Base-by-base conservation (phyloP, 805 yeast genomes). In the Candida awuae region DNA sequence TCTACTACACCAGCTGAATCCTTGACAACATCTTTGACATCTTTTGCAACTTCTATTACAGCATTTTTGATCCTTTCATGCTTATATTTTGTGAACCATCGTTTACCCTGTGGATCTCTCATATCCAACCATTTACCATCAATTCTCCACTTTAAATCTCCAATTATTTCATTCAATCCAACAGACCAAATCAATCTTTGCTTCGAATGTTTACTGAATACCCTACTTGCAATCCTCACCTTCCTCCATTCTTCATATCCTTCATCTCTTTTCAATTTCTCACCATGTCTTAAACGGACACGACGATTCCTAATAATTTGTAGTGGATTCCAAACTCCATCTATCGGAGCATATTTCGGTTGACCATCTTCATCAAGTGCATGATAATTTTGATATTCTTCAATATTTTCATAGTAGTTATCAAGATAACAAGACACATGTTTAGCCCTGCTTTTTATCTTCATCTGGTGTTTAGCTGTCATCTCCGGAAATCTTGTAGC, bases 231-330 rank as follows among this genome's bases (percentile, higher is more conserved):
- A n/a, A 74, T 57, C 12, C 84, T 83, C 6, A 77, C 45, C 17
- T 41, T 44, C 26, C 39, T 38, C 41, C 50, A 41, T 8, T 35
- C 42, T 8, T 33, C 39, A 8, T 35, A n/a, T 2, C 15, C 5
- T 14, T 30, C n/a, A 39, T 20, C 10, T 4, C 65, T 62, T 29
- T 68, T 65, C 3, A 74, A 69, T 26, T 63, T 61, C 41, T 72
- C 74, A 36, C 67, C 68, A 49, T 71, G 62, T 49, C 70, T 71
- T 41, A 70, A 68, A 38, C 84, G 58, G 4, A 80, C 54, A 48
- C 67, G 67, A 42, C 95, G 67, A 58, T 85, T 81, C 41, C 96
- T 63, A 20, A 86, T 75, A n/a, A 79, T 70, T 58, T 84, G 95
- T 32, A 86, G 62, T 4, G 95, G 95, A 53, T 86, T 86, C 63